Conservation (phyloP, 2,329 filamentous ascomycete genomes). For the Hawksworthiomyces lignivorus region DNA sequence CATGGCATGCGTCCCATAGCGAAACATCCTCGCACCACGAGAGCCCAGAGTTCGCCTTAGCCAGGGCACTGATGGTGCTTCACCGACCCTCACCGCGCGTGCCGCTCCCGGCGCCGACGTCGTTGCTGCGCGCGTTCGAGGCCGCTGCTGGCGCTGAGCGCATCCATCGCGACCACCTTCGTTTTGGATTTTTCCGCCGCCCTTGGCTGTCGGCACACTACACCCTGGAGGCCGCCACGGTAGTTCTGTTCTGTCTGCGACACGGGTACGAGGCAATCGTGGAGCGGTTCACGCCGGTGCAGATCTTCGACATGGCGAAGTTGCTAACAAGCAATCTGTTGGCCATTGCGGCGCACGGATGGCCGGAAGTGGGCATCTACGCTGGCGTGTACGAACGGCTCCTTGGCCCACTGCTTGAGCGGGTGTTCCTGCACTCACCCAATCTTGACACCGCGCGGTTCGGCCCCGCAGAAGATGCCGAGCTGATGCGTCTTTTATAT, state of each 20-base stretch:
- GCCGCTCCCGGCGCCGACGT: constrained; percentile 7
- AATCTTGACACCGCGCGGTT: constrained; percentile 4
- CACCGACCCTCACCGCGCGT: constrained; percentile 13
- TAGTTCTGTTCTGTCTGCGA: constrained; percentile 24
- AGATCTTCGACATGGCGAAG: constrained; percentile 26
- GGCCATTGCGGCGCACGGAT: constrained; percentile 22
- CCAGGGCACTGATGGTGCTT: constrained; percentile 10
- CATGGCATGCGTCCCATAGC: too few relatives aligned
- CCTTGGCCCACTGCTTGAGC: constrained; percentile 23
- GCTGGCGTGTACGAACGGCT: constrained; percentile 17
- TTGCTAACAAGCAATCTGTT: constrained; percentile 25
- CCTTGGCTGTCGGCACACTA: constrained; percentile 15
- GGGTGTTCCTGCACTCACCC: constrained; percentile 16
- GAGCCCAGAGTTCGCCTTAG: constrained; percentile 8
- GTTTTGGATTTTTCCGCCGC: constrained; percentile 11
- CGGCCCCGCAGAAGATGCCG: constrained; percentile 13
- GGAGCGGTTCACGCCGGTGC: constrained; percentile 19
- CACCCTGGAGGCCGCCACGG: constrained; percentile 12
- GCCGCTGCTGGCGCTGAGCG: constrained; percentile 12
- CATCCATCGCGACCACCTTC: constrained; percentile 12
- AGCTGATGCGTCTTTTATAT: constrained; percentile 14
- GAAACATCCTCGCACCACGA: too few relatives aligned
- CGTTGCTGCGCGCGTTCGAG: constrained; percentile 12
- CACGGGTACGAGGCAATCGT: constrained; percentile 23
- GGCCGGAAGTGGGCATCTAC: constrained; percentile 24